Conservation (phyloP, 495 filamentous ascomycete species). For the Neurospora sp. region DNA sequence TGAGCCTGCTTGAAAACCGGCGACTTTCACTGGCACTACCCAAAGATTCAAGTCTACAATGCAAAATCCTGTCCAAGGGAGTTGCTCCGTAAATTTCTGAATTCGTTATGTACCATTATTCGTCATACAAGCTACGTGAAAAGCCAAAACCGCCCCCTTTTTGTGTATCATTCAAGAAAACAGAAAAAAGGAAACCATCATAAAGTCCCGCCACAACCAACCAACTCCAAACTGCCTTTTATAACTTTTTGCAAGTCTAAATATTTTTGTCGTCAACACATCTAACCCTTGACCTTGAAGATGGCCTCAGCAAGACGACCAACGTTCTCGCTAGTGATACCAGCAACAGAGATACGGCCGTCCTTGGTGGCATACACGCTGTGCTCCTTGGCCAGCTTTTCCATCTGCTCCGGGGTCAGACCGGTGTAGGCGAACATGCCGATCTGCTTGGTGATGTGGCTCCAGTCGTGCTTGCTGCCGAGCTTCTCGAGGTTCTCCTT, state of each 20-base stretch:
- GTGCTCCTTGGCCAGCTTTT: conserved; percentile 86
- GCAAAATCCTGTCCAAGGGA: not conserved
- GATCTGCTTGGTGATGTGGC: conserved; percentile 96
- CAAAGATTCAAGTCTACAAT: not conserved
- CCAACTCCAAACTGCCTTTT: conserved; percentile 10
- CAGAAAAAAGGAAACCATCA: conserved; percentile 3
- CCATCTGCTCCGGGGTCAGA: conserved; percentile 86
- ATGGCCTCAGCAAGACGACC: conserved; percentile 89
- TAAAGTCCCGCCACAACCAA: conserved; percentile 1
- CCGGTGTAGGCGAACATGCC: conserved; percentile 99
- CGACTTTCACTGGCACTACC: not conserved
- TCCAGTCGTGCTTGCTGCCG: conserved; percentile 94
- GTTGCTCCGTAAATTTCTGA: not conserved
- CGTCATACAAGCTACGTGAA: not conserved
- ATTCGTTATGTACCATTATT: not conserved
- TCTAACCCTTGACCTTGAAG: conserved; percentile 72
- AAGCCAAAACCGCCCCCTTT: not conserved
- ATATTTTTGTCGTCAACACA: not conserved
- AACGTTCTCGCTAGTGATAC: conserved; percentile 89
- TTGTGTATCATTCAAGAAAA: not conserved
- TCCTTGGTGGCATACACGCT: conserved; percentile 97
- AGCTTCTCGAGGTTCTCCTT: conserved; percentile 90
- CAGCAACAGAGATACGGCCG: conserved; percentile 93
- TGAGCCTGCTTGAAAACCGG: not conserved
- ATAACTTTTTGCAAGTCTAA: conserved; percentile 1